Evolutionary conservation across 2,329 filamentous ascomycete genomes (phyloP), one percentile per base, ranked within the genome.

Genomic region (Xylaria sp.): DNA sequence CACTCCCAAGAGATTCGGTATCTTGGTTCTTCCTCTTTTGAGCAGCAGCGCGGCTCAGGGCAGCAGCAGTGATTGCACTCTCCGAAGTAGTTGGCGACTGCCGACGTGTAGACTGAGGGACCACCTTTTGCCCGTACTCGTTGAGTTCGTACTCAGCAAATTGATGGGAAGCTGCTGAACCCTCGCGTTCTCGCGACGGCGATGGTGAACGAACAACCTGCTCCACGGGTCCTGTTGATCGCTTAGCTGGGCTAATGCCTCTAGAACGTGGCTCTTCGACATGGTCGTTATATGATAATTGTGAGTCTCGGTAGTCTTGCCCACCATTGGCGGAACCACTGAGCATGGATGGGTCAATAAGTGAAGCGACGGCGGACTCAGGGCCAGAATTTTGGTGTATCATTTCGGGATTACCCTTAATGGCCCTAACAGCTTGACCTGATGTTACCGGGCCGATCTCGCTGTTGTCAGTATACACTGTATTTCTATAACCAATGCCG

Each of bases 331-430:
- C 84, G 13, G 88, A 90, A 10, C 84, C 85, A 15, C 81, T 94
- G 62, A 97, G 78, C 13, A 91, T 87, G 2, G 93, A 97, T 60
- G 87, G 86, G 4, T 88, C 86, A 17, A 88, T 78, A 79, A 86
- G 83, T 0, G 93, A 97, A 7, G 95, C 95, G 11, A 98, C 94
- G 10, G 92, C 92, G 15, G 94, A 97, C 79, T 97, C 94, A 0
- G 97, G 90, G 2, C 88, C 93, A 40, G 89, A 77, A 1, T 88
- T 89, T 1, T 88, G 90, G 74, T 94, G 89, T 3, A 97, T 86
- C 76, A 93, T 91, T 72, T 93, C 86, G 1, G 93, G 91, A 73
- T 93, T 97, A 11, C 90, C 89, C 49, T 87, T 91, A 56, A 93
- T 81, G 23, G 87, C 88, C 36, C 87, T 88, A 31, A 97, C 89